Evolutionary conservation across 2,329 filamentous ascomycete species (phyloP).

Genomic region (Furcasterigmium sp.): DNA sequence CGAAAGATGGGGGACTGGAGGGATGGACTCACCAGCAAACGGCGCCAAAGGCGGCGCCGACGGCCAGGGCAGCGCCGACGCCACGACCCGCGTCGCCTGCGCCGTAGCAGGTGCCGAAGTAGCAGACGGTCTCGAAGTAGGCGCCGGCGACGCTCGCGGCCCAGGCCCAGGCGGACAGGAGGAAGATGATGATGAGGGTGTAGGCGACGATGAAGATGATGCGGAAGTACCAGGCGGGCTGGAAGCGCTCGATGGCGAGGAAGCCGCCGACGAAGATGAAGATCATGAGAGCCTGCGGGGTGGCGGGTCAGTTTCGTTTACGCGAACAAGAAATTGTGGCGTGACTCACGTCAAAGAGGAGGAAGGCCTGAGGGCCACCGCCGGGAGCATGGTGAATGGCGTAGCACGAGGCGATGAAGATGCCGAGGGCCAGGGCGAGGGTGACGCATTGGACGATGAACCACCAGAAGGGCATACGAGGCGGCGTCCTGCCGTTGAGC

Average conservation of each 20-base stretch:
- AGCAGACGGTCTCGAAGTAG: slow-evolving; percentile 13
- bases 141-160: slow-evolving; percentile 27
- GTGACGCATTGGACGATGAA: slow-evolving; percentile 30
- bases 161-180: slow-evolving; percentile 38
- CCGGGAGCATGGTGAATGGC: slow-evolving; percentile 20
- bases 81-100: slow-evolving; percentile 8
- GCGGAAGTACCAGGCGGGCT: slow-evolving; percentile 31
- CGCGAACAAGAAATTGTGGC: not conserved
- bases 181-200: slow-evolving; percentile 33
- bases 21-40: slow-evolving; percentile 27
- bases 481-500: slow-evolving; percentile 29
- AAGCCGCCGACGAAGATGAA: slow-evolving; percentile 33
- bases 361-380: slow-evolving; percentile 31
- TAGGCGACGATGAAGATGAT: slow-evolving; percentile 29
- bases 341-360: slow-evolving; percentile 39
- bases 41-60: slow-evolving; percentile 34
- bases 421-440: slow-evolving; percentile 30
- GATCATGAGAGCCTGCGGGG: slow-evolving; percentile 30
- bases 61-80: slow-evolving; percentile 27
- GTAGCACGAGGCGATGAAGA: slow-evolving; percentile 35
- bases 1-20: not conserved
- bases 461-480: slow-evolving; percentile 28
- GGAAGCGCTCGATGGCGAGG: slow-evolving; percentile 27
- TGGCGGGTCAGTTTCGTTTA: not conserved
- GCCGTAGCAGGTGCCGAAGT: slow-evolving; percentile 15